Percentiles rank a stretch among this genome's conserved stretches.
These are phyloP conservation scores for Venturia aucupariae DNA, from an alignment of 2,329 filamentous ascomycete genomes.

Conservation along the genomic window DNA sequence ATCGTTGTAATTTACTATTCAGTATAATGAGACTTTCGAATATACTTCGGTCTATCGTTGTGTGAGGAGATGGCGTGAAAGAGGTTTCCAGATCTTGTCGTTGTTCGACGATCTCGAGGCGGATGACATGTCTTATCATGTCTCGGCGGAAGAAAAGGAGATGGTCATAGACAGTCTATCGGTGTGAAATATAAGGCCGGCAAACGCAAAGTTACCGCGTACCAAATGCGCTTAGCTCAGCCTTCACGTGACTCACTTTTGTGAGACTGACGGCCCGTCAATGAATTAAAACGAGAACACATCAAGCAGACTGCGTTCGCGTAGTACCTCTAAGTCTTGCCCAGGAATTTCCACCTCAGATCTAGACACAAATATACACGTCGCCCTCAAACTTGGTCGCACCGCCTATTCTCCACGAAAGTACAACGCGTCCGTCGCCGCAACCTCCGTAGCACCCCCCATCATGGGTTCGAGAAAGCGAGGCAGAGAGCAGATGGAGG, in stretches of 20 bases:
- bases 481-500: slow-evolving; percentile 43
- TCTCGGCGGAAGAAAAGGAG: no score
- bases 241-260: not conserved
- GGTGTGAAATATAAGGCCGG: no score
- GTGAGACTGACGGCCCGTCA: not conserved
- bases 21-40: not conserved
- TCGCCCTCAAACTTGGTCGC: not conserved
- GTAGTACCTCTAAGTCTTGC: slow-evolving; percentile 1
- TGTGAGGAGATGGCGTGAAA: not conserved
- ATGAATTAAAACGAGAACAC: not conserved
- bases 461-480: slow-evolving; percentile 46
- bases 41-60: not conserved
- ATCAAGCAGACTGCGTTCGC: not conserved
- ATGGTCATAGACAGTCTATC: no score
- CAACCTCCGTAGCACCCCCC: slow-evolving; percentile 13
- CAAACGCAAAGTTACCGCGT: no score
- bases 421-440: slow-evolving; percentile 2
- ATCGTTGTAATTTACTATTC: not conserved
- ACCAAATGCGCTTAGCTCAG: no score
- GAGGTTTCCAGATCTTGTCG: not conserved
- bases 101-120: not conserved
- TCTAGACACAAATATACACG: slow-evolving; percentile 4
- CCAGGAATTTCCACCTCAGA: not conserved
- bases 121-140: no score
- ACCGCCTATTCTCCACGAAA: not conserved